These are phyloP conservation scores for Nicotiana sylvestris DNA, from an alignment of 257 asterid genomes.

Conservation along the genomic window DNA sequence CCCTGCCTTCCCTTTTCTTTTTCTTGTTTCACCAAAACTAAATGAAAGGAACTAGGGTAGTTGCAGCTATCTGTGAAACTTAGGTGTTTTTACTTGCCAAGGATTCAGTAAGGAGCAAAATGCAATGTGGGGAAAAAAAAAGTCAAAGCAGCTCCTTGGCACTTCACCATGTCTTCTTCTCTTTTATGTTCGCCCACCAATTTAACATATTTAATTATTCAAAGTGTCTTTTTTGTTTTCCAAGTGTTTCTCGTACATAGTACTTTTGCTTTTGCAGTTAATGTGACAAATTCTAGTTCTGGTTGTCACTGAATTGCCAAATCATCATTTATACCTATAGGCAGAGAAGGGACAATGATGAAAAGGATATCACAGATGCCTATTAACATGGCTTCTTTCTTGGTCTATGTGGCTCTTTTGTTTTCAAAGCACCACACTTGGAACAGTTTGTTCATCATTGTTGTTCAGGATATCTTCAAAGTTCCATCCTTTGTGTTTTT, in stretches of 20 bases:
- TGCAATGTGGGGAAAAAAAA: not conserved
- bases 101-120: not conserved
- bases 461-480: not conserved
- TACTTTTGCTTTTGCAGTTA: not conserved
- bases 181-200: not conserved
- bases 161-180: not conserved
- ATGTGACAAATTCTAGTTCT: not conserved
- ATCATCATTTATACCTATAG: not conserved
- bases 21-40: not conserved
- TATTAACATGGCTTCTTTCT: not conserved
- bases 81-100: not conserved
- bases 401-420: not conserved
- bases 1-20: not conserved
- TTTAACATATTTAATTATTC: too few species aligned
- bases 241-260: not conserved
- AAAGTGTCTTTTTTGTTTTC: not conserved
- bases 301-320: not conserved
- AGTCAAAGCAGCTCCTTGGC: not conserved
- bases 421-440: not conserved
- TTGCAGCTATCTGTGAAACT: not conserved
- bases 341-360: not conserved
- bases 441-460: not conserved
- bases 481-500: not conserved
- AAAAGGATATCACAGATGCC: not conserved
- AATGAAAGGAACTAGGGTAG: not conserved